Percentiles rank a stretch among this genome's conserved stretches.
Evolutionary conservation across 768 basidiomycete species (phyloP).

Genomic region (Suillus brevipes): DNA sequence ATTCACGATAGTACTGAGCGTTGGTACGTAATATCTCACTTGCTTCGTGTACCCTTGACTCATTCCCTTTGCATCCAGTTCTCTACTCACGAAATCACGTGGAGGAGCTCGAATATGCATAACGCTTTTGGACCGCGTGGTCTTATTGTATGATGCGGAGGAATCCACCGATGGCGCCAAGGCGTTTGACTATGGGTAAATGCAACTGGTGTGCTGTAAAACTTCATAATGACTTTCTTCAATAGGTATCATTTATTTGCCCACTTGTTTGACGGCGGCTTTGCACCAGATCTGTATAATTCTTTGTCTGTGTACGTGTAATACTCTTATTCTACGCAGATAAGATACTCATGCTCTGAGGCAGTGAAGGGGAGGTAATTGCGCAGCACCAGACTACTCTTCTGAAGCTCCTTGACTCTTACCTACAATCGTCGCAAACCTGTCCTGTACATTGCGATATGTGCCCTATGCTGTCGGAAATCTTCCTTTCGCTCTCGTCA

Average conservation of each 20-base stretch:
- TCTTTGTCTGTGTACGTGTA: conserved; percentile 59
- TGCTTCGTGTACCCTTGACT: conserved; percentile 1
- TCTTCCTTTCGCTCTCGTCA: conserved; percentile 59
- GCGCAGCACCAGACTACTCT: conserved; percentile 86
- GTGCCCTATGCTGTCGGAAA: conserved; percentile 58
- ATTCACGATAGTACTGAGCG: conserved; percentile 55
- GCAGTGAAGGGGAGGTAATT: conserved; percentile 67
- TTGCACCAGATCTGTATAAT: conserved; percentile 59
- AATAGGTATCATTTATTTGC: conserved; percentile 65
- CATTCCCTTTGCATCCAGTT: conserved; percentile 9
- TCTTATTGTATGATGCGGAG: conserved; percentile 65
- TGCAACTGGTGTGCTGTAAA: not conserved
- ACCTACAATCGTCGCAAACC: conserved; percentile 59
- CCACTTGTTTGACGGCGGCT: conserved; percentile 59
- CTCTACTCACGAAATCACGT: conserved; percentile 49
- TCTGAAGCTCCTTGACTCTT: conserved; percentile 84
- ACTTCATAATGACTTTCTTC: conserved; percentile 16
- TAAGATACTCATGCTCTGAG: conserved; percentile 18
- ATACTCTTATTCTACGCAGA: not conserved
- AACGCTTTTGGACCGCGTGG: conserved; percentile 68
- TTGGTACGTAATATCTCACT: conserved; percentile 44
- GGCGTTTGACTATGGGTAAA: conserved; percentile 76
- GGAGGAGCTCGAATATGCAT: conserved; percentile 68
- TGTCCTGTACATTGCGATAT: conserved; percentile 41
- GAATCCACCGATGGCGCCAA: conserved; percentile 63